These are phyloP conservation scores for Calonectria hongkongensis DNA, from an alignment of 2,329 filamentous ascomycete genomes.

Conservation along the genomic window DNA sequence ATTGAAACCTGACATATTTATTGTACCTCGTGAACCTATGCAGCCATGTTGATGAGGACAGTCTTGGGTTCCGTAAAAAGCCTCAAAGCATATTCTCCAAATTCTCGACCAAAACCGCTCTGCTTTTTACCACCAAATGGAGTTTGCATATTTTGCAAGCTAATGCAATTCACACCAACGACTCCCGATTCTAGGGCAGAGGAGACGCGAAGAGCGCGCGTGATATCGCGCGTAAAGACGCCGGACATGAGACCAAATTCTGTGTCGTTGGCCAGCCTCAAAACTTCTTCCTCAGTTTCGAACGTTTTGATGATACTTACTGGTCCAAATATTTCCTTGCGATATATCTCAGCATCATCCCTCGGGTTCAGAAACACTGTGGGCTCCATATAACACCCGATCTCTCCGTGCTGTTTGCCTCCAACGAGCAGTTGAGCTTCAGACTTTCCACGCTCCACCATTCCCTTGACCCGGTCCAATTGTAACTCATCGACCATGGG, in stretches of 20 bases:
- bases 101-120: constrained; percentile 40
- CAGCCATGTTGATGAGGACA: constrained; percentile 40
- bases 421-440: constrained; percentile 40
- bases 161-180: constrained; percentile 41
- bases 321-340: constrained; percentile 38
- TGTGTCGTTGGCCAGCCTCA: constrained; percentile 41
- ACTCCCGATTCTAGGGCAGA: constrained; percentile 38
- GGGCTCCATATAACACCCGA: constrained; percentile 38
- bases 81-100: constrained; percentile 39
- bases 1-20: no score
- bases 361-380: constrained; percentile 39
- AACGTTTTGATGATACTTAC: constrained; percentile 41
- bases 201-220: constrained; percentile 36
- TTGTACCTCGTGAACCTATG: not conserved
- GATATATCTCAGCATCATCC: constrained; percentile 35
- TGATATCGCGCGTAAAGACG: constrained; percentile 36
- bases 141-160: constrained; percentile 34
- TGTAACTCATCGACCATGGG: constrained; percentile 38
- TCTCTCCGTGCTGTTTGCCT: constrained; percentile 32
- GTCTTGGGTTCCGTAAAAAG: constrained; percentile 42
- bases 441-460: constrained; percentile 32
- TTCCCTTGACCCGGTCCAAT: constrained; percentile 31
- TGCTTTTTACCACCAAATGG: constrained; percentile 41
- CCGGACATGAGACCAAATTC: constrained; percentile 41
- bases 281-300: constrained; percentile 36